Evolutionary conservation across 305 asterid species (phyloP), one percentile per base, ranked within the genome.

Genomic region (Euphrasia arctica): DNA sequence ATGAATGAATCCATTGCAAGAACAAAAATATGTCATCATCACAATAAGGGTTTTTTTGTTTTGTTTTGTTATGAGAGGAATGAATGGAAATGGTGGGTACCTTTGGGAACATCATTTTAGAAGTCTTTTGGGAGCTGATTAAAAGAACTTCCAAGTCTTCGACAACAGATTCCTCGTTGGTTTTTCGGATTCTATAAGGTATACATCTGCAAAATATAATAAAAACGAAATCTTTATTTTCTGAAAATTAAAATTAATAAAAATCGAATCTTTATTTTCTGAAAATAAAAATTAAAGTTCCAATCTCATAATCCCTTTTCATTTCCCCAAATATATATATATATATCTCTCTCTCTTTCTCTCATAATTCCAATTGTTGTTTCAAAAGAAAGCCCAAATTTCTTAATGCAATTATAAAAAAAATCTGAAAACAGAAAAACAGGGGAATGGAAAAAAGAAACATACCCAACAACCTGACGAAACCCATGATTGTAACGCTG

Each of bases 391-490:
- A 39, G 43, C 43, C 43, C 43, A 1, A 39, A 39, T 39, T 39
- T 39, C 10, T 39, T 39, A 6, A 8, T 39, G 7, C 7, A 1
- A 39, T 0, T 0, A 39, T 39, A 6, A 39, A 8, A 36, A 1
- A 0, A 18, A 18, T 31, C 34, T 31, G 34, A 2, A 2, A 31
- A 2, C 3, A 39, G 9, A 39, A 39, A 39, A 39, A 39, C 8
- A 34, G 9, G 6, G n/a, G 3, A 60, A 58, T 67, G 11, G 1
- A 18, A 5, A 34, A 8, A 34, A 34, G 7, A 34, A 8, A 69
- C 81, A 49, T 73, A 89, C 96, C 96, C 96, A 57, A 89, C 96
- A 72, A 89, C 92, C 72, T 74, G 94, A 56, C 96, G 91, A 61
- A 81, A 77, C 4, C 95, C 96, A 39, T 79, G 71, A 60, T 81